A percentile compares a stretch with the other conserved stretches of the same genome.
phyloP scores from a whole-genome alignment of 2,329 filamentous ascomycete species.

The Sporothrix sp. region DNA sequence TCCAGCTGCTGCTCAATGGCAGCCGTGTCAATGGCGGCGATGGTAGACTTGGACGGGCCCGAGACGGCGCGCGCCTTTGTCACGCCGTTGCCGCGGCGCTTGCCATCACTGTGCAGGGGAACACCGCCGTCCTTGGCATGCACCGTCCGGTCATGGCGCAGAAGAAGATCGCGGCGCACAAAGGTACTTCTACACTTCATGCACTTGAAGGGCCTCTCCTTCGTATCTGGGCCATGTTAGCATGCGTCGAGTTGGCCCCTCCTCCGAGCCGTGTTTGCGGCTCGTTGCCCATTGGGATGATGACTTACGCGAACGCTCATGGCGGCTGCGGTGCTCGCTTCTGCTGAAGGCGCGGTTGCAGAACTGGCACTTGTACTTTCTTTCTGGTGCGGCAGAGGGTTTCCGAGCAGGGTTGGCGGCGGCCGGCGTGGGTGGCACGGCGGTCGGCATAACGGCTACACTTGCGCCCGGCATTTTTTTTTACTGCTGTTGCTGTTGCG shows the following conservation, averaged over 20 bases:
- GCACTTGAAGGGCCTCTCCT: slow-evolving; percentile 98
- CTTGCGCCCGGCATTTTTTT: slow-evolving; percentile 60
- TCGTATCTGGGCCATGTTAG: slow-evolving; percentile 60
- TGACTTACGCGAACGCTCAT: slow-evolving; percentile 98
- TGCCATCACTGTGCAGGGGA: slow-evolving; percentile 87
- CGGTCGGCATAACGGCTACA: slow-evolving; percentile 54
- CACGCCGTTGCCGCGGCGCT: slow-evolving; percentile 58
- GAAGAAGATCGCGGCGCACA: slow-evolving; percentile 88
- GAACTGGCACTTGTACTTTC: slow-evolving; percentile 99
- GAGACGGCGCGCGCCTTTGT: slow-evolving; percentile 56
- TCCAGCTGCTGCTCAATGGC: slow-evolving; percentile 92
- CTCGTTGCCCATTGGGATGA: no score
- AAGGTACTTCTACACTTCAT: slow-evolving; percentile 97
- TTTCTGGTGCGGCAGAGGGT: slow-evolving; percentile 69
- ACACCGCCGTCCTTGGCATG: slow-evolving; percentile 96
- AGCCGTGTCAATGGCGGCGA: slow-evolving; percentile 67
- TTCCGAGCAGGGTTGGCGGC: slow-evolving; percentile 61
- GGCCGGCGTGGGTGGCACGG: slow-evolving; percentile 57
- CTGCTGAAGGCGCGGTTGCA: slow-evolving; percentile 95
- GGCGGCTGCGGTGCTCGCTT: slow-evolving; percentile 91
- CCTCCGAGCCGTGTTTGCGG: no score
- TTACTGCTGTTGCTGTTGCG: slow-evolving; percentile 21
- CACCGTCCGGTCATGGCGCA: slow-evolving; percentile 95
- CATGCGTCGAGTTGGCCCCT: no score
- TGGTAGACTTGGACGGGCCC: slow-evolving; percentile 63